Conservation (phyloP, 805 yeast genomes). For the Candida railenensis region DNA sequence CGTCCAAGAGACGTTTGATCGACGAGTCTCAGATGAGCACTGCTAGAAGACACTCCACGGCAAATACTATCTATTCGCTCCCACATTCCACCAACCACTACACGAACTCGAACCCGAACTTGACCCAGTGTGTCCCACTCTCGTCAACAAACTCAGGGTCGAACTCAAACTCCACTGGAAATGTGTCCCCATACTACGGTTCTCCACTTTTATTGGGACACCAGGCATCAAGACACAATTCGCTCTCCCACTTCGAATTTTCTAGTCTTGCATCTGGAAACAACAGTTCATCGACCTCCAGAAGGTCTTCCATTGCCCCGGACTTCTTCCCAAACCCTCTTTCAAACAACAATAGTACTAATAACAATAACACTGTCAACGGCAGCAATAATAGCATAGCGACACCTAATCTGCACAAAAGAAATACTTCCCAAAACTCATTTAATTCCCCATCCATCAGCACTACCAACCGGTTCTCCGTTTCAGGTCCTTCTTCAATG, state of each 20-base stretch:
- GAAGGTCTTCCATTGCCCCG: conserved; percentile 44
- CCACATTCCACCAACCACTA: conserved; percentile 4
- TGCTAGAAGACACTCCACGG: conserved; percentile 26
- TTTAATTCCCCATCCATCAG: conserved; percentile 28
- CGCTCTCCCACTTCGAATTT: conserved; percentile 35
- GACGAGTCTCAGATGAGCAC: conserved; percentile 18
- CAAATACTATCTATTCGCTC: conserved; percentile 16
- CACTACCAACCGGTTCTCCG: conserved; percentile 22
- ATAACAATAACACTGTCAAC: not conserved
- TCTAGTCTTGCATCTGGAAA: conserved; percentile 20
- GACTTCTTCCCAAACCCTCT: conserved; percentile 44
- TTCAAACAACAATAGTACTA: conserved; percentile 8
- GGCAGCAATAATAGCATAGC: conserved; percentile 1
- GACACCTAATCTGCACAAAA: conserved; percentile 18
- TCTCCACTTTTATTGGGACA: conserved; percentile 29
- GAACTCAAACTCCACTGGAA: conserved; percentile 8
- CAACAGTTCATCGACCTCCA: conserved; percentile 26
- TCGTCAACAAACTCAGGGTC: not conserved
- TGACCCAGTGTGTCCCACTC: conserved; percentile 12
- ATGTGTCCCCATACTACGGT: conserved; percentile 30
- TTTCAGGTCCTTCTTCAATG: conserved; percentile 14
- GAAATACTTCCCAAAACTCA: conserved; percentile 29
- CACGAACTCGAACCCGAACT: conserved; percentile 21
- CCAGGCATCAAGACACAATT: conserved; percentile 40
- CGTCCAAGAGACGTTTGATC: conserved; percentile 25